These are phyloP conservation scores for Coleophoma crateriformis DNA, from an alignment of 2,329 filamentous ascomycete species.

Conservation along the genomic window DNA sequence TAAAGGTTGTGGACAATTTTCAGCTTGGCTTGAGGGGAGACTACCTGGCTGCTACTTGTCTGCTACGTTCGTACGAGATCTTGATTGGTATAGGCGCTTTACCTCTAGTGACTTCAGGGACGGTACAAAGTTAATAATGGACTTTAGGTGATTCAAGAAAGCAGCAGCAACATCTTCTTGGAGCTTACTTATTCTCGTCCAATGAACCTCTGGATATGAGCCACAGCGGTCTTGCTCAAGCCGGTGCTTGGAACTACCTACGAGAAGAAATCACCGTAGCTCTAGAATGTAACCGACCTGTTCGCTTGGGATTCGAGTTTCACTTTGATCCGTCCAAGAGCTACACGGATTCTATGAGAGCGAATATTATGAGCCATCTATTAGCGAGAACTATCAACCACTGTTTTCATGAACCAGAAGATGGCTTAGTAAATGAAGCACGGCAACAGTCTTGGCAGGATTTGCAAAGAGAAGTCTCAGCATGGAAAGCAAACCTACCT, in stretches of 20 bases:
- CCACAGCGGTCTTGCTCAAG: conserved; percentile 24
- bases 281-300: conserved; percentile 18
- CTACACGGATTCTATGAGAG: conserved; percentile 24
- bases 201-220: conserved; percentile 3
- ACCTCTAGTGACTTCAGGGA: not conserved
- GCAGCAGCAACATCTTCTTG: conserved; percentile 9
- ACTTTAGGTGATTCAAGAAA: conserved; percentile 6
- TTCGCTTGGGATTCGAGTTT: conserved; percentile 20
- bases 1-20: conserved; percentile 21
- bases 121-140: conserved; percentile 5
- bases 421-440: conserved; percentile 1
- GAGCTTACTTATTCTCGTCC: conserved; percentile 8
- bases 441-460: conserved; percentile 4
- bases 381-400: conserved; percentile 38
- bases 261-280: conserved; percentile 49
- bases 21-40: conserved; percentile 21
- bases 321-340: conserved; percentile 34
- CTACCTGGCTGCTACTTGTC: conserved; percentile 39
- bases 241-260: conserved; percentile 46
- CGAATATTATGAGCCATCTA: conserved; percentile 36
- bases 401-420: conserved; percentile 24
- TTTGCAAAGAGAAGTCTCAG: conserved; percentile 8
- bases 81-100: conserved; percentile 28
- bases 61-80: conserved; percentile 44
- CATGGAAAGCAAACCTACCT: conserved; percentile 29